A percentile compares a stretch with the other conserved stretches of the same genome.
Evolutionary conservation across 306 rosid genomes (phyloP).

Genomic region (Malus sieversii): DNA sequence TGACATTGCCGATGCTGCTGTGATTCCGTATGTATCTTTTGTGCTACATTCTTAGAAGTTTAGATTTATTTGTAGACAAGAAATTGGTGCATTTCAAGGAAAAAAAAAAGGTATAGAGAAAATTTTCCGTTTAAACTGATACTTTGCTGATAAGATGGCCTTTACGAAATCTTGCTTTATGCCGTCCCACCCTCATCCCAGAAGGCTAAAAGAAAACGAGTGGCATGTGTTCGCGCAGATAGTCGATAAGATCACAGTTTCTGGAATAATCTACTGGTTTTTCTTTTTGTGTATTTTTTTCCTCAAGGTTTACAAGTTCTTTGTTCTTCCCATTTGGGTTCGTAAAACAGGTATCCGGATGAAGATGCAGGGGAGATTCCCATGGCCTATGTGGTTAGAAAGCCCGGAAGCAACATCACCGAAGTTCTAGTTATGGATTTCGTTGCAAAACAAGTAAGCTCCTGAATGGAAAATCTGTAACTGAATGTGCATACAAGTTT

Average conservation of each 20-base stretch:
- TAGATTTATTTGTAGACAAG: too few species aligned
- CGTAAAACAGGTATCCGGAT: conserved; percentile 59
- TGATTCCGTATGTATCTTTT: conserved; percentile 79
- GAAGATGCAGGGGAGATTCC: conserved; percentile 88
- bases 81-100: background rate
- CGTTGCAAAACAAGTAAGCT: conserved; percentile 63
- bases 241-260: background rate
- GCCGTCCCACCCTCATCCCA: background rate
- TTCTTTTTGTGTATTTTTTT: background rate
- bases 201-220: background rate
- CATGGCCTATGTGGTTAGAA: conserved; percentile 84
- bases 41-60: background rate
- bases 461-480: background rate
- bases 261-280: background rate
- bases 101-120: background rate
- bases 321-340: background rate
- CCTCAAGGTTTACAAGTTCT: background rate
- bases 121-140: background rate
- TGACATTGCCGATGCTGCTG: conserved; percentile 76
- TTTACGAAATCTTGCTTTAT: background rate
- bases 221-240: background rate
- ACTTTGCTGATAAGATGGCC: background rate
- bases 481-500: background rate
- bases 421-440: conserved; percentile 53
- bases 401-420: conserved; percentile 53